These are phyloP conservation scores for Paragyromitra xinjiangensis DNA, from an alignment of 495 filamentous ascomycete species.

Conservation along the genomic window DNA sequence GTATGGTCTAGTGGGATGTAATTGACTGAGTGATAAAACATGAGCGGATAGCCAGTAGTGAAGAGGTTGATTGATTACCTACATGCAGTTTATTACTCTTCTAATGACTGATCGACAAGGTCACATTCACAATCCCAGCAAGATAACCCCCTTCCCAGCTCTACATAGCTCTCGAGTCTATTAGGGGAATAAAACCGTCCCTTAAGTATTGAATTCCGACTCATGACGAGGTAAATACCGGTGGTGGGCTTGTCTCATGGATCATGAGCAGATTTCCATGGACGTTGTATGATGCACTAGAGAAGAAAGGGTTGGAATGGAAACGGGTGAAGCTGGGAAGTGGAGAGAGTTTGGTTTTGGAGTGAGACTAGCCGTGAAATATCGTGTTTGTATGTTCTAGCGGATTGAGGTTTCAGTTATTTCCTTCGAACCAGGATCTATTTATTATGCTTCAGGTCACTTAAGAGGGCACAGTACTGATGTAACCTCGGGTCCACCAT, in stretches of 20 bases:
- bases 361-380: background rate
- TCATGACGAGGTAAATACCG: background rate
- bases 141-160: too few relatives aligned
- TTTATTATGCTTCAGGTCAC: too few relatives aligned
- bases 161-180: background rate
- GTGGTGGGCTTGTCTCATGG: background rate
- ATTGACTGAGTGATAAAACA: background rate
- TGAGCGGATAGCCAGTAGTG: background rate
- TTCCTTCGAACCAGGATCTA: background rate
- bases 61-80: too few relatives aligned
- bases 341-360: conserved; percentile 1
- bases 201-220: background rate
- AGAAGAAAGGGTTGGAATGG: conserved; percentile 7
- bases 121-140: too few relatives aligned
- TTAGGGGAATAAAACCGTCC: background rate
- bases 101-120: too few relatives aligned
- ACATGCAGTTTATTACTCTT: too few relatives aligned
- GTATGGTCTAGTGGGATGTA: background rate
- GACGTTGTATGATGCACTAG: conserved; percentile 2
- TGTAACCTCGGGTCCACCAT: background rate
- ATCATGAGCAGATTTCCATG: background rate
- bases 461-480: too few relatives aligned
- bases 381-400: background rate
- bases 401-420: background rate
- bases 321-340: conserved; percentile 8